These are phyloP conservation scores for Thelephora ganbajun DNA, from an alignment of 768 basidiomycete species.

Conservation along the genomic window DNA sequence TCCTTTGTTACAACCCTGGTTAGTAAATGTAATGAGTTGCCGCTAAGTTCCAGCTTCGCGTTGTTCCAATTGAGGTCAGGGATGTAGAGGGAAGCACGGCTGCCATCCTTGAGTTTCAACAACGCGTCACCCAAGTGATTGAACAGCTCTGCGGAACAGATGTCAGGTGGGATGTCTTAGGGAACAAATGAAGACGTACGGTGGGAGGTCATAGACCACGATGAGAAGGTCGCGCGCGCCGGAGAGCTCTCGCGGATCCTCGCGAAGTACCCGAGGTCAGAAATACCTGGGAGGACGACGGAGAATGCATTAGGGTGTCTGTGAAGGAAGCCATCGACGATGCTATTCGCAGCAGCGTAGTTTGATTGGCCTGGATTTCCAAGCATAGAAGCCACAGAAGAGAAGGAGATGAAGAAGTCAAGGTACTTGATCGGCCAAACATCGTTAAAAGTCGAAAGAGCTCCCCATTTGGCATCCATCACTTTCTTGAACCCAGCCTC, in stretches of 20 bases:
- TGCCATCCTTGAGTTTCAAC: conserved; percentile 12
- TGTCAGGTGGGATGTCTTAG: no score
- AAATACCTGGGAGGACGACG: conserved; percentile 1
- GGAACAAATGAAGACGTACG: no score
- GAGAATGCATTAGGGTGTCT: conserved; percentile 4
- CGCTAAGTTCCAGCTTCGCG: no score
- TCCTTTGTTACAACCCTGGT: not conserved
- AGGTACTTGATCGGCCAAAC: conserved; percentile 1
- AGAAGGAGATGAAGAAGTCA: conserved; percentile 12
- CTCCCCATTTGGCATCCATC: conserved; percentile 4
- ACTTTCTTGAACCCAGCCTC: conserved; percentile 4
- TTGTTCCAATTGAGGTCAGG: conserved; percentile 20
- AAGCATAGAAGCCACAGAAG: conserved; percentile 9
- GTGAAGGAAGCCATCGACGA: conserved; percentile 2
- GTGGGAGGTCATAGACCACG: no score
- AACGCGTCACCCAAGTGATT: conserved; percentile 21
- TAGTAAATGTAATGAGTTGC: no score
- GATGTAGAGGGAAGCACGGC: conserved; percentile 15
- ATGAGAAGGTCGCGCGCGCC: no score
- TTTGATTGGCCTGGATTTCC: conserved; percentile 9
- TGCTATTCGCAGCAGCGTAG: conserved; percentile 8
- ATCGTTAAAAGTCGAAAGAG: conserved; percentile 3
- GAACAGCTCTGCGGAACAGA: conserved; percentile 19
- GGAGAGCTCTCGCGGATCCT: no score
- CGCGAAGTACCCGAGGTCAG: conserved; percentile 2